phyloP scores from a whole-genome alignment of 2,329 filamentous ascomycete genomes.

The Elsinoe perseae region DNA sequence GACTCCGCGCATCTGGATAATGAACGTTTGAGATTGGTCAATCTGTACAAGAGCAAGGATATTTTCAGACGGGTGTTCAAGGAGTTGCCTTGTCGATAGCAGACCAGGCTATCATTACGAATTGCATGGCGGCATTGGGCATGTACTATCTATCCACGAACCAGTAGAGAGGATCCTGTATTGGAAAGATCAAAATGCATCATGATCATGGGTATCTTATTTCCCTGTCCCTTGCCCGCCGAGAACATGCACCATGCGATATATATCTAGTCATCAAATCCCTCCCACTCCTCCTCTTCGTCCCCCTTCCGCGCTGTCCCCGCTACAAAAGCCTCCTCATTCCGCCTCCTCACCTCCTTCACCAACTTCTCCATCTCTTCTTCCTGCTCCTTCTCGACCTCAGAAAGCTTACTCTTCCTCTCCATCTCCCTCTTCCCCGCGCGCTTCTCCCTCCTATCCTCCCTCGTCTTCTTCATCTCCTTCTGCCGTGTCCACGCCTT shows the following conservation, averaged over 20 bases:
- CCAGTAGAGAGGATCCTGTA: background rate
- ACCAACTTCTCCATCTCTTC: constrained; percentile 29
- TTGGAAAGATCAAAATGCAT: background rate
- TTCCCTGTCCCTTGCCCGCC: background rate
- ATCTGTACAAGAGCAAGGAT: constrained; percentile 82
- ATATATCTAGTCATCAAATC: constrained; percentile 19
- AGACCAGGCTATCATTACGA: background rate
- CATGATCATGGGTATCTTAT: background rate
- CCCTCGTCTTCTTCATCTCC: constrained; percentile 29
- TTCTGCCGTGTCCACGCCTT: constrained; percentile 35
- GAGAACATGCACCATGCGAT: background rate
- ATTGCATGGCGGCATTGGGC: background rate
- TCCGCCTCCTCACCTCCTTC: constrained; percentile 25
- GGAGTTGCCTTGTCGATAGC: constrained; percentile 42
- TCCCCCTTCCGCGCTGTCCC: constrained; percentile 24
- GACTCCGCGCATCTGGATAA: constrained; percentile 93
- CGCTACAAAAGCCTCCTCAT: constrained; percentile 23
- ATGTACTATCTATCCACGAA: background rate
- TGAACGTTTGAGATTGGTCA: constrained; percentile 79
- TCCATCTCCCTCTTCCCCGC: constrained; percentile 28
- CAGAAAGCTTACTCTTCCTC: constrained; percentile 25
- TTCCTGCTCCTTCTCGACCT: constrained; percentile 26
- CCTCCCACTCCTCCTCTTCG: constrained; percentile 18
- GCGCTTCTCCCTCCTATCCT: constrained; percentile 30
- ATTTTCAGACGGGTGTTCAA: constrained; percentile 84